phyloP scores from a whole-genome alignment of 179 eudicot species.

The Heliamphora ciliata region DNA sequence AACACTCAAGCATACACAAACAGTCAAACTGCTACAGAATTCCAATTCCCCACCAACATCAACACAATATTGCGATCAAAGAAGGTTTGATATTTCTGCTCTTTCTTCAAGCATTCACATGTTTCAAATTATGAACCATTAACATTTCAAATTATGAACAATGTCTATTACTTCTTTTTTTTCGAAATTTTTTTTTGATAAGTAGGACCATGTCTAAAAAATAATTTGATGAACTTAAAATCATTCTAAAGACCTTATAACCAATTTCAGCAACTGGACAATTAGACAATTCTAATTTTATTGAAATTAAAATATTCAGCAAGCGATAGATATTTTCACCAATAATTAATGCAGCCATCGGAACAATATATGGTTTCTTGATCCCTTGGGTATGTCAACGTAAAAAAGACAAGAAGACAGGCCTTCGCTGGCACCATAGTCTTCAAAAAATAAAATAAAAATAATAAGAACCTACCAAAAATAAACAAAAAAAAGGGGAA shows the following conservation, averaged over 20 bases:
- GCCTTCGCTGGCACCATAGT: too few species aligned
- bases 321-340: not conserved
- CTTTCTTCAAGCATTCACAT: too few species aligned
- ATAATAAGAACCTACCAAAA: too few species aligned
- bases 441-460: too few species aligned
- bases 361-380: not conserved
- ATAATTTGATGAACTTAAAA: not conserved
- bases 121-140: too few species aligned
- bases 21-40: too few species aligned
- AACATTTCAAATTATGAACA: not conserved
- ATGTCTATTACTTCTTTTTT: not conserved
- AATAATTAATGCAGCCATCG: not conserved
- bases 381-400: not conserved
- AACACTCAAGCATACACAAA: too few species aligned
- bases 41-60: too few species aligned
- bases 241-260: not conserved
- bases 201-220: not conserved
- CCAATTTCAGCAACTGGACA: not conserved
- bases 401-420: too few species aligned
- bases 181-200: not conserved
- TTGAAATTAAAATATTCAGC: not conserved
- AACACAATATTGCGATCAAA: too few species aligned
- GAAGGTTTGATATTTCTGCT: too few species aligned
- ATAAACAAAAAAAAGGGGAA: too few species aligned
- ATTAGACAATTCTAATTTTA: not conserved